Conservation (phyloP, 345 rosid species). For the Pistacia atlantica region DNA sequence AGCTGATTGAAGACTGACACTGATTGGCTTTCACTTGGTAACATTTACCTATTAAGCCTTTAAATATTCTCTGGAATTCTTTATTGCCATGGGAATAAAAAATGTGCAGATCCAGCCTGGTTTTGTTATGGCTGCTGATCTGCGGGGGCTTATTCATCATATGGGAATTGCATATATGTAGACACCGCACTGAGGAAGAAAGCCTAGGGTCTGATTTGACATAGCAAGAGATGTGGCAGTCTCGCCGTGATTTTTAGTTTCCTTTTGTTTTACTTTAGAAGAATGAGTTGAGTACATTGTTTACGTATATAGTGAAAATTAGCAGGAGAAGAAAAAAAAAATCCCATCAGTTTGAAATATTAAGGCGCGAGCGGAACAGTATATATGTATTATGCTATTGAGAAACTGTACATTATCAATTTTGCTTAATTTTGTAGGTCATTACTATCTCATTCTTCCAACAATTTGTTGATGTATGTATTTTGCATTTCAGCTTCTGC, state of each 20-base stretch:
- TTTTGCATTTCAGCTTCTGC: neutral
- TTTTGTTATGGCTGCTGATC: conserved; percentile 26
- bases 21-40: conserved; percentile 24
- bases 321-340: conserved; percentile 24
- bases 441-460: neutral
- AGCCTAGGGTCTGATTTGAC: conserved; percentile 25
- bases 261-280: conserved; percentile 15
- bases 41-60: conserved; percentile 25
- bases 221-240: conserved; percentile 31
- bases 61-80: conserved; percentile 36
- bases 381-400: conserved; percentile 32
- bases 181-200: conserved; percentile 24
- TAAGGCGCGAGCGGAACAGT: conserved; percentile 24
- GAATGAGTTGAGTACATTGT: conserved; percentile 44
- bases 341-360: conserved; percentile 31
- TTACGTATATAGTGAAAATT: conserved; percentile 55
- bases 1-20: conserved; percentile 24
- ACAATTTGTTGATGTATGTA: neutral
- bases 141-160: conserved; percentile 14
- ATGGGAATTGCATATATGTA: conserved; percentile 24
- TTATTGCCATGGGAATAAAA: conserved; percentile 38
- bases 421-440: conserved; percentile 46
- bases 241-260: conserved; percentile 28
- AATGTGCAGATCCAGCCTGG: conserved; percentile 20
- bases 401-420: conserved; percentile 75